phyloP scores from a whole-genome alignment of 352 stramenopile species.

The Salisapilia sapeloensis region DNA sequence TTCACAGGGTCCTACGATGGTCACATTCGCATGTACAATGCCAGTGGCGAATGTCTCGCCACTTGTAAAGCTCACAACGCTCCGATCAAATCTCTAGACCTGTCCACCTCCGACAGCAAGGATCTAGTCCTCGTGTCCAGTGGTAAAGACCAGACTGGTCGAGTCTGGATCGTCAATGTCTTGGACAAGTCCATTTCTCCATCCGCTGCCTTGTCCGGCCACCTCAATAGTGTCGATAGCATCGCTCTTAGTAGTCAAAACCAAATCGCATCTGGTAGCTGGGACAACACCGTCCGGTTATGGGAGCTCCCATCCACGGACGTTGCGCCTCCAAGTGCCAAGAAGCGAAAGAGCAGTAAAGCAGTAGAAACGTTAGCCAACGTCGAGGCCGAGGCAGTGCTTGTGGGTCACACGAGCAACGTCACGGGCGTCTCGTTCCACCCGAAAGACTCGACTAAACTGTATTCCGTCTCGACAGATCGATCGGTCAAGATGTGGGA shows the following conservation, averaged over 20 bases:
- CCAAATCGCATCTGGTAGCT: constrained; percentile 50
- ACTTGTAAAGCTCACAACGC: constrained; percentile 63
- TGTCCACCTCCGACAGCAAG: constrained; percentile 12
- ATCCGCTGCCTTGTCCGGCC: constrained; percentile 35
- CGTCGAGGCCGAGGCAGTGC: constrained; percentile 50
- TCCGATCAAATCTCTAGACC: constrained; percentile 47
- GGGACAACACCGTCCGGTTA: constrained; percentile 76
- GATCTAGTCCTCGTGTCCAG: constrained; percentile 54
- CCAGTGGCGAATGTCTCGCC: constrained; percentile 20
- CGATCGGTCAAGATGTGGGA: constrained; percentile 69
- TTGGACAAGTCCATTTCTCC: constrained; percentile 19
- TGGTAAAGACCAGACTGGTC: constrained; percentile 59
- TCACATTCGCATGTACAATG: constrained; percentile 63
- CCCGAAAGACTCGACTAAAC: constrained; percentile 21
- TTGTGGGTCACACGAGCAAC: constrained; percentile 61
- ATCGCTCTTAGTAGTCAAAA: constrained; percentile 16
- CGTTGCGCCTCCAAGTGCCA: constrained; percentile 34
- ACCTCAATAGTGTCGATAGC: constrained; percentile 71
- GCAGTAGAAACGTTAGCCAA: constrained; percentile 41
- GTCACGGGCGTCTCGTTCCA: constrained; percentile 63
- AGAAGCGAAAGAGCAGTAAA: constrained; percentile 39
- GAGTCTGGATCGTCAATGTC: constrained; percentile 38
- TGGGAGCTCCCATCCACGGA: constrained; percentile 15
- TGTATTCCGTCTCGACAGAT: constrained; percentile 52
- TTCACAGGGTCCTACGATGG: constrained; percentile 80